Evolutionary conservation across 177 flowering plant genomes (phyloP).

Genomic region (Telopea speciosissima): DNA sequence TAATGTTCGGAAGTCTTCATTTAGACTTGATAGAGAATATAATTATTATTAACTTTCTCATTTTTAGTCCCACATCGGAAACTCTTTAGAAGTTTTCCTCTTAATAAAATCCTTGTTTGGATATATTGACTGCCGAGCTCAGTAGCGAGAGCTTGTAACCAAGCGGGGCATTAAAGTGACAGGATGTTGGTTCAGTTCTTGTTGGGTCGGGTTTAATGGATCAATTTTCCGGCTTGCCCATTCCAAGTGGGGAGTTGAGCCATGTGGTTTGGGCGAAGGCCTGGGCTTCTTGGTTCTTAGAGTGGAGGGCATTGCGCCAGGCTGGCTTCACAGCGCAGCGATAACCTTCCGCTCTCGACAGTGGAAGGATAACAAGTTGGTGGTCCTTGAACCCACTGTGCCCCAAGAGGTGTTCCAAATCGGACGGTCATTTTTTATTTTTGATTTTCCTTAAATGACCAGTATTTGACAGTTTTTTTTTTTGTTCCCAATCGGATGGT

Average conservation of each 20-base stretch:
- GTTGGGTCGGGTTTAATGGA: background rate
- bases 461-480: no score
- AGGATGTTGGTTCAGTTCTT: background rate
- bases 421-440: background rate
- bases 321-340: background rate
- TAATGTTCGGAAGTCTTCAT: no score
- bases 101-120: no score
- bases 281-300: background rate
- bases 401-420: no score
- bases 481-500: no score
- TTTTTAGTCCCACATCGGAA: no score
- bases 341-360: background rate
- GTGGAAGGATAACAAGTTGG: background rate
- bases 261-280: background rate
- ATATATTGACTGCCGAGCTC: no score
- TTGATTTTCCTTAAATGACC: no score
- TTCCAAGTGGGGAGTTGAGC: conserved; percentile 2
- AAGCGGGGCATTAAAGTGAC: background rate
- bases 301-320: background rate
- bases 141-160: background rate
- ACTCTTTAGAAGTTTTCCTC: no score
- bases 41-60: no score
- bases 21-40: no score
- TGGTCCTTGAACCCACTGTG: background rate
- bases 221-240: background rate